Evolutionary conservation across 176 grass and related monocot species (phyloP).

Genomic region (Oryza glumipatula): DNA sequence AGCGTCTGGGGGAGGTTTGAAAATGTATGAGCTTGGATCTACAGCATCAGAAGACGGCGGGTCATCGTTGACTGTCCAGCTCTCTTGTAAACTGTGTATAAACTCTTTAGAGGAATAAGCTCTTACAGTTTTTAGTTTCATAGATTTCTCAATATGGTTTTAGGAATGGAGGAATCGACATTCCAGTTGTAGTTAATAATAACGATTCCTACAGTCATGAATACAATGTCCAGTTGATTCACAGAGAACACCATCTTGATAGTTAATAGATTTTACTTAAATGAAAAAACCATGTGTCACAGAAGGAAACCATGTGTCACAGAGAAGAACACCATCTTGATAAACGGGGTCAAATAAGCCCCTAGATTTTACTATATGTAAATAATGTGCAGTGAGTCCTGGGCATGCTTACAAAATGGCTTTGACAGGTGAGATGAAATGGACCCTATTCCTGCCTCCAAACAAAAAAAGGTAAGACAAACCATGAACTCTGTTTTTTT

Average conservation of each 20-base stretch:
- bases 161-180: background rate
- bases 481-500: background rate
- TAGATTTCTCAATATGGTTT: slow-evolving; percentile 21
- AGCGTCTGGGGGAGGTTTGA: slow-evolving; percentile 12
- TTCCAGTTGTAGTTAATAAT: background rate
- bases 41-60: slow-evolving; percentile 10
- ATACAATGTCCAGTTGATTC: background rate
- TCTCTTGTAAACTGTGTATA: slow-evolving; percentile 44
- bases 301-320: background rate
- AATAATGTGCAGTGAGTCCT: background rate
- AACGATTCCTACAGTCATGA: slow-evolving; percentile 7
- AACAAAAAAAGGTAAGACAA: background rate
- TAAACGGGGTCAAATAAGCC: too few relatives aligned
- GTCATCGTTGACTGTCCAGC: slow-evolving; percentile 16
- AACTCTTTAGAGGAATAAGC: slow-evolving; percentile 24
- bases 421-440: background rate
- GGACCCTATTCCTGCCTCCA: background rate
- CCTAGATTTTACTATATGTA: background rate
- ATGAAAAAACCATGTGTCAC: background rate
- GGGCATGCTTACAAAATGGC: slow-evolving; percentile 27
- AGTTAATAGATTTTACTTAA: background rate
- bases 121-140: background rate
- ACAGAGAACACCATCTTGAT: slow-evolving; percentile 8
- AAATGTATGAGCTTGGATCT: slow-evolving; percentile 19
- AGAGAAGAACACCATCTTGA: too few relatives aligned